Evolutionary conservation across 2,329 filamentous ascomycete genomes (phyloP), one percentile per base, ranked within the genome.

Genomic region (Colletotrichum sp.): DNA sequence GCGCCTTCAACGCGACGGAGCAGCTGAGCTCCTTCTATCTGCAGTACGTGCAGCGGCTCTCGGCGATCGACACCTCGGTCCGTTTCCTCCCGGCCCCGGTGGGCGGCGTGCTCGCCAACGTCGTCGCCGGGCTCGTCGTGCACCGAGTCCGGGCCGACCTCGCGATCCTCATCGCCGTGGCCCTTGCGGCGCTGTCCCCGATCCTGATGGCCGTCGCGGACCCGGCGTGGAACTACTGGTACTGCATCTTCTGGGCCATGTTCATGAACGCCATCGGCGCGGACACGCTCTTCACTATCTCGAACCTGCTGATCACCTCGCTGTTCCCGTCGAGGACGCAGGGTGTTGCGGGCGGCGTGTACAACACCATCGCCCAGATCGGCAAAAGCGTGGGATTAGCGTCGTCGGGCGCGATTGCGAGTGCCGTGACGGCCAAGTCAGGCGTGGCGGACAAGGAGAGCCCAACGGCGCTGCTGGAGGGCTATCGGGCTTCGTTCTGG

Each of bases 331-430:
- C 85, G 0, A 83, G 89, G 16, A 89, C 86, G 4, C 91, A 93
- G 72, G 90, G 88, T 0, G 84, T 93, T 1, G 91, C 90, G 0
- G 91, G 91, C 0, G 91, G 88, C 0, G 89, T 93, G 0, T 93
- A 92, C 81, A 92, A 90, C 70, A 91, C 89, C 3, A 85, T 90
- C 3, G 86, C 87, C 0, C 90, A 92, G 71, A 89, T 93, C 72
- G 92, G 91, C 0, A 89, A 86, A 14, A 86, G 87, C 0, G 83
- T 92, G 1, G 90, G 90, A 0, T 78, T 92, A 8, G 89, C 89
- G 7, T 81, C 89, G 4, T 87, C 87, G 12, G 87, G 87, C 10
- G 86, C 89, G 0, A 88, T 91, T 26, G 84, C 87, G 3, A 82
- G 84, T 0, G 84, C 84, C 4, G 86, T 89, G 1, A 88, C 87